A percentile compares a stretch with the other conserved stretches of the same genome.
Evolutionary conservation across 768 basidiomycete species (phyloP).

Genomic region (Wakefieldia striispora): DNA sequence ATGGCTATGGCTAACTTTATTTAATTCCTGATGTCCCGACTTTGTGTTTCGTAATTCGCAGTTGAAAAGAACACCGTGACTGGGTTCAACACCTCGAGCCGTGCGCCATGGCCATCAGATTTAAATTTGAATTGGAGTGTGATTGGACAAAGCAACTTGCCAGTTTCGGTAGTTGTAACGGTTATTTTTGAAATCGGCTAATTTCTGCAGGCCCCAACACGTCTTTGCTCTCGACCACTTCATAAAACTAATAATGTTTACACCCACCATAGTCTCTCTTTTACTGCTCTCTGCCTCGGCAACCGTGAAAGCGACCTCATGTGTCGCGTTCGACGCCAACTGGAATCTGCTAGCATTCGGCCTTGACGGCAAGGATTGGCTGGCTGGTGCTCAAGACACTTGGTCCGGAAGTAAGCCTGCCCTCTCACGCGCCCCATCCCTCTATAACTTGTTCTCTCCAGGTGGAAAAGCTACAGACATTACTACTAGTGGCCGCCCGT

Average conservation of each 20-base stretch:
- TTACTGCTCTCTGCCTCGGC: conserved; percentile 39
- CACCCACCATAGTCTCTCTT: conserved; percentile 53
- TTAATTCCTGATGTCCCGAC: no score
- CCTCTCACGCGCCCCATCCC: background rate
- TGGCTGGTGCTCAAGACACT: conserved; percentile 64
- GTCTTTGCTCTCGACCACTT: conserved; percentile 1
- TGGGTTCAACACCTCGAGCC: no score
- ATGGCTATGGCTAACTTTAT: no score
- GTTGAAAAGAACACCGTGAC: no score
- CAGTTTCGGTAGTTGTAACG: no score
- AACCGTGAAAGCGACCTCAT: conserved; percentile 45
- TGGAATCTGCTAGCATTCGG: conserved; percentile 90
- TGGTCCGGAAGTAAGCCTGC: conserved; percentile 59
- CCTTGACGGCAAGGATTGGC: conserved; percentile 80
- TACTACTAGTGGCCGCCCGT: conserved; percentile 77
- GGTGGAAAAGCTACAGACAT: conserved; percentile 55
- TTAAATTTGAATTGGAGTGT: no score
- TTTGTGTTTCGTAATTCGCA: no score
- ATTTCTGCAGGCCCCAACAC: background rate
- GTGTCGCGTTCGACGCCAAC: conserved; percentile 73
- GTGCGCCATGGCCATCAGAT: no score
- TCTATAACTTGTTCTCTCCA: conserved; percentile 11
- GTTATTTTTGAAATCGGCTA: no score
- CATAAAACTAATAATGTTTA: conserved; percentile 31
- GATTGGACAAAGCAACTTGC: no score